These are phyloP conservation scores for Penicillium riverlandense DNA, from an alignment of 495 filamentous ascomycete species.

Conservation along the genomic window DNA sequence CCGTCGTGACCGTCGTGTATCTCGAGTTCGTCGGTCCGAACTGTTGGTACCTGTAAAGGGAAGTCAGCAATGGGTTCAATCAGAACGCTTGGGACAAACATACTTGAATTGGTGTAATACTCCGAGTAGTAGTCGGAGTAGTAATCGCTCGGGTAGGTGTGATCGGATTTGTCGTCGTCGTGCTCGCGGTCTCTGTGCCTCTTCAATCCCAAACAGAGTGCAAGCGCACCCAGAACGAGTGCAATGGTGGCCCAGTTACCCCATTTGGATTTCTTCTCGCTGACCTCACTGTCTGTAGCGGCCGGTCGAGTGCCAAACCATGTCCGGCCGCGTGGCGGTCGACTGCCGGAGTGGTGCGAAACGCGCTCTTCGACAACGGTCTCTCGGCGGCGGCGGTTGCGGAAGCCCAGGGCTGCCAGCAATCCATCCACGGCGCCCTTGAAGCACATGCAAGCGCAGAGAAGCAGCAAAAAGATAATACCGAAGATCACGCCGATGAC, in stretches of 20 bases:
- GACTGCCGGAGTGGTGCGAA: slow-evolving; percentile 40
- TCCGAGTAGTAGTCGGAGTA: slow-evolving; percentile 35
- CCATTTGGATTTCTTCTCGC: slow-evolving; percentile 51
- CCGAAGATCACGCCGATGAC: slow-evolving; percentile 82
- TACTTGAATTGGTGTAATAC: slow-evolving; percentile 37
- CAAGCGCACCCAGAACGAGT: slow-evolving; percentile 58
- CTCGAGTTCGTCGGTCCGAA: slow-evolving; percentile 42
- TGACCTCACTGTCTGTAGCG: slow-evolving; percentile 28
- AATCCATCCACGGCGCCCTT: slow-evolving; percentile 56
- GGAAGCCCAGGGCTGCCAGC: slow-evolving; percentile 59
- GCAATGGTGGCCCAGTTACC: slow-evolving; percentile 49
- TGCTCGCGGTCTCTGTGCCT: slow-evolving; percentile 48
- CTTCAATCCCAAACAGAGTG: slow-evolving; percentile 70
- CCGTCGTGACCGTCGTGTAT: slow-evolving; percentile 36
- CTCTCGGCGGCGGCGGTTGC: slow-evolving; percentile 40
- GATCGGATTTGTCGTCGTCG: slow-evolving; percentile 37
- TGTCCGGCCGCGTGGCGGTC: slow-evolving; percentile 46
- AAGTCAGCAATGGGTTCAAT: slow-evolving; percentile 4
- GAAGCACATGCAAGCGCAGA: slow-evolving; percentile 70
- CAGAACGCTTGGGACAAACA: slow-evolving; percentile 10
- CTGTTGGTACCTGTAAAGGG: slow-evolving; percentile 37
- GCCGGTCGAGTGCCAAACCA: slow-evolving; percentile 64
- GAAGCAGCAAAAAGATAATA: slow-evolving; percentile 59
- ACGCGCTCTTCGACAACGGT: slow-evolving; percentile 67
- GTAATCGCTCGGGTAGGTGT: slow-evolving; percentile 30